Evolutionary conservation across 2,329 filamentous ascomycete species (phyloP), one percentile per base, ranked within the genome.

Genomic region (Botryotinia globosa): DNA sequence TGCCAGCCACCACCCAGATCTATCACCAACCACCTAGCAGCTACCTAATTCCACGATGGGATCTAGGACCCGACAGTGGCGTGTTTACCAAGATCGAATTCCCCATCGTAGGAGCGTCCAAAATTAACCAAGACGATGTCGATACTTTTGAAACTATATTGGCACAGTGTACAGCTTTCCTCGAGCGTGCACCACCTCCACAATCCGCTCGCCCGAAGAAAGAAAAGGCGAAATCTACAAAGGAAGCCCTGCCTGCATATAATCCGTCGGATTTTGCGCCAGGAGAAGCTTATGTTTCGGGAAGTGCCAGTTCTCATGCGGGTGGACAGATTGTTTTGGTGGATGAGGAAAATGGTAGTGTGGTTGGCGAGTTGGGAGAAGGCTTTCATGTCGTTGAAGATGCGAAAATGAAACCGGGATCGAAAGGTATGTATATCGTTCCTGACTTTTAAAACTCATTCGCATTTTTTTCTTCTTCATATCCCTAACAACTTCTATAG

Each of bases 81-180:
- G 93, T 94, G 29, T 98, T 98, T 80, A 98, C 95, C 32, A 88
- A 94, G 72, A 94, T 99, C 80, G 92, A 98, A 81, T 98, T 99
- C 77, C 94, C 94, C 0, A 81, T 86, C 4, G 84, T 92, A 37
- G 93, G 93, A 32, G 89, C 86, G 74, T 90, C 92, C 48, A 85
- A 88, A 48, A 91, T 92, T 39, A 88, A 92, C 14, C 94, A 98
- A 81, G 94, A 98, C 81, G 95, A 98, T 81, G 87, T 97, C 59
- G 94, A 98, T 80, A 98, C 95, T 0, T 98, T 98, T 79, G 95
- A 98, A 85, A 98, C 95, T 4, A 98, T 98, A 76, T 87, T 98
- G 68, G 95, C 95, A n/a, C 94, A 98, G 83, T 98, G 95, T 82
- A 98, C 95, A 3, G 93, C 95, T 2, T 98, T 99, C 81, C 88